Conservation (phyloP, 495 filamentous ascomycete species). For the Penicillium fimorum region DNA sequence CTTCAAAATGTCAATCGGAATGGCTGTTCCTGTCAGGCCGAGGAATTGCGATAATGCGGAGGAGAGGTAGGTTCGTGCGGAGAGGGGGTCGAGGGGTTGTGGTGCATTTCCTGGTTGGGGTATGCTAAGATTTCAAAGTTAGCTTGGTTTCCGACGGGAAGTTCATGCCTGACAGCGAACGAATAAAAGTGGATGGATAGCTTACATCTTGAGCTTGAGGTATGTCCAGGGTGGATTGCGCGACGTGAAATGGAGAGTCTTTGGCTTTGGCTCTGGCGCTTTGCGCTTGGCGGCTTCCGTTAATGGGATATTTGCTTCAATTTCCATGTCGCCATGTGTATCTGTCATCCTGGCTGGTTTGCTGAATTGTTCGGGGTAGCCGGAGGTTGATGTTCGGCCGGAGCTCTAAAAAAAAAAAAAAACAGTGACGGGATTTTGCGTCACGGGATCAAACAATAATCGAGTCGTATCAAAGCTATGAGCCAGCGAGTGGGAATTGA, state of each 20-base stretch:
- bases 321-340: slow-evolving; percentile 1
- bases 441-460: slow-evolving; percentile 25
- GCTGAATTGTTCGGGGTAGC: neutral
- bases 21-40: slow-evolving; percentile 70
- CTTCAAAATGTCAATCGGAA: slow-evolving; percentile 78
- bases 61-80: slow-evolving; percentile 68
- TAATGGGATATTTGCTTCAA: neutral
- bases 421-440: slow-evolving; percentile 20
- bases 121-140: slow-evolving; percentile 25
- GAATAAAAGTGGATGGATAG: neutral
- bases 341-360: slow-evolving; percentile 6
- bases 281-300: slow-evolving; percentile 32
- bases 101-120: slow-evolving; percentile 30
- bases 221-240: slow-evolving; percentile 53
- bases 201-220: slow-evolving; percentile 47
- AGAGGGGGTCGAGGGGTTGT: slow-evolving; percentile 65
- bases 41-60: slow-evolving; percentile 77
- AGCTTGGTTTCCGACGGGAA: neutral
- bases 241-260: slow-evolving; percentile 39
- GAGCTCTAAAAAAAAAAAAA: slow-evolving; percentile 17
- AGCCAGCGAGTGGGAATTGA: neutral
- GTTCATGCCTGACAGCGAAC: neutral
- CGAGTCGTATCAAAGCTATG: neutral
- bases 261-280: slow-evolving; percentile 22
- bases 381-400: slow-evolving; percentile 5